Evolutionary conservation across 2,329 filamentous ascomycete species (phyloP), one percentile per base, ranked within the genome.

Genomic region (Colletotrichum lindemuthianum): DNA sequence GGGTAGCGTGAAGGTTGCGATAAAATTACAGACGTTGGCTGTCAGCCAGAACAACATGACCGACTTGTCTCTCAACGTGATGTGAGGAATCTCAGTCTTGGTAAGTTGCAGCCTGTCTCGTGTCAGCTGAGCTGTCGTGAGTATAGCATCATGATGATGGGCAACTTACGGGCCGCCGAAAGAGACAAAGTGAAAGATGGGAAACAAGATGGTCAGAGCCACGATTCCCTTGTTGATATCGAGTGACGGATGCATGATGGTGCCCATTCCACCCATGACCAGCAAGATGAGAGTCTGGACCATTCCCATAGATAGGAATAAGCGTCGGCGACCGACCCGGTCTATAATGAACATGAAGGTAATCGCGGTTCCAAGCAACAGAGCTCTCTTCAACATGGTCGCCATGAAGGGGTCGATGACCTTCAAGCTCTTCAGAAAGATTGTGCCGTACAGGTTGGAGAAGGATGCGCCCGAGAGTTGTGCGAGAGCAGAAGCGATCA

Each of bases 321-420:
- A 52, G 2, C 45, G 60, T 8, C 65, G 65, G 8, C 65, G 60
- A 11, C 65, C 65, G 2, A 58, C 57, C 40, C 52, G 63, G 33
- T 67, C 65, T 2, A 67, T 64, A 16, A 65, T 65, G 47, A 65
- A 67, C 60, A 70, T 69, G 34, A 70, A 70, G 8, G 59, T 49
- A 4, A 65, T 44, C 0, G 68, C 63, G 0, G 67, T 71, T 0
- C 59, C 66, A 15, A 74, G 66, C 36, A 72, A 43, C 0, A 65
- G 45, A 0, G 45, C 68, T 15, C 69, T 57, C 49, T 69, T 73
- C 6, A 72, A 69, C 49, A 73, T 32, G 9, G 63, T 73, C 13
- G 68, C 70, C 2, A 68, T 69, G 33, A 74, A 74, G 0, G 72
- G 72, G 34, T 74, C 71, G 4, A 74, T 67, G 0, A 69, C 69